Percentiles rank a stretch among this genome's conserved stretches.
These are phyloP conservation scores for Diaporthe eres DNA, from an alignment of 2,329 filamentous ascomycete species.

Conservation along the genomic window DNA sequence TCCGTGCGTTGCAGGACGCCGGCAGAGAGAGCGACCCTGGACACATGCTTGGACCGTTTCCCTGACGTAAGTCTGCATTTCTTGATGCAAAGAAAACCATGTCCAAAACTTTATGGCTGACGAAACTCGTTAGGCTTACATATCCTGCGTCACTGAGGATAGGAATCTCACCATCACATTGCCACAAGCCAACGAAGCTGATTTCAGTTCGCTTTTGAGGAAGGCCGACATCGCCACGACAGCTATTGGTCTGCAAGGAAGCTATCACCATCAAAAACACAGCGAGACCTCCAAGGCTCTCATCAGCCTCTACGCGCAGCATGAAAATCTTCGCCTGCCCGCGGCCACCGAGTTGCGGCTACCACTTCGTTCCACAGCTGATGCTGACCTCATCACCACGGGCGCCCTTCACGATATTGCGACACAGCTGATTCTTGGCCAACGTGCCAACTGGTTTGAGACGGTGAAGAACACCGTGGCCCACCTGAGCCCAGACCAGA, in stretches of 20 bases:
- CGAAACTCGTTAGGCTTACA: conserved; percentile 34
- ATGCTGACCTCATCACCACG: conserved; percentile 29
- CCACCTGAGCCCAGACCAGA: not conserved
- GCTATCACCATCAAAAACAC: conserved; percentile 35
- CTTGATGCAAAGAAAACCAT: not conserved
- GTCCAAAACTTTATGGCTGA: not conserved
- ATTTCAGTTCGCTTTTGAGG: conserved; percentile 16
- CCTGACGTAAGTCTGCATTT: conserved; percentile 32
- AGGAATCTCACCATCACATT: conserved; percentile 36
- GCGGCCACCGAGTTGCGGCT: conserved; percentile 13
- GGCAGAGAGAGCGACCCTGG: conserved; percentile 30
- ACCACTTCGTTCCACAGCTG: conserved; percentile 39
- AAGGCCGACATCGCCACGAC: conserved; percentile 27
- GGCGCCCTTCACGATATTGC: conserved; percentile 37
- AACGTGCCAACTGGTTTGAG: conserved; percentile 36
- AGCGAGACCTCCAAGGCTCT: not conserved
- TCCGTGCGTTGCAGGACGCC: conserved; percentile 34
- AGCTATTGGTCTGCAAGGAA: conserved; percentile 32
- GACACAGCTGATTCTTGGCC: conserved; percentile 28
- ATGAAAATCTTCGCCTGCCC: conserved; percentile 34
- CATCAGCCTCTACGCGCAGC: not conserved
- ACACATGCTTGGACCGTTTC: conserved; percentile 21
- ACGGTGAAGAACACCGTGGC: conserved; percentile 22
- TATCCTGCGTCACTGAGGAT: conserved; percentile 39
- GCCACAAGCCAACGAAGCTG: conserved; percentile 4